Percentiles rank a stretch among this genome's conserved stretches.
Evolutionary conservation across 163 green algal genomes (phyloP).

Genomic region (Prototheca cutis): DNA sequence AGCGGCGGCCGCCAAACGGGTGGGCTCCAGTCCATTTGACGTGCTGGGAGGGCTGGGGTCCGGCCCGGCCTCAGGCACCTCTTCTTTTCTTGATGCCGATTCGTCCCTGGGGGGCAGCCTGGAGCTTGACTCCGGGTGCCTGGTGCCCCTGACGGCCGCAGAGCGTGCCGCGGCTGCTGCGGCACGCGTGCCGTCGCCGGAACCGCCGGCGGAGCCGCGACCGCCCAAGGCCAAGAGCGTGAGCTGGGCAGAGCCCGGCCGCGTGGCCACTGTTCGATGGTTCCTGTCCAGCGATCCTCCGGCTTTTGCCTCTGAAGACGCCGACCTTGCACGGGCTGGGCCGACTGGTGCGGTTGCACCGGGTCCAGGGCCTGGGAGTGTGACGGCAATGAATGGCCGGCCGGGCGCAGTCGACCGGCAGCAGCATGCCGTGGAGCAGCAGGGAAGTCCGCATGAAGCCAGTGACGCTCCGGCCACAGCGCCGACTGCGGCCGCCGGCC

Average conservation of each 20-base stretch:
- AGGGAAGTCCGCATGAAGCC: too few species aligned
- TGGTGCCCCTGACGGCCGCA: not conserved
- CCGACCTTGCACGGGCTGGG: not conserved
- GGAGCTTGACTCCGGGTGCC: too few species aligned
- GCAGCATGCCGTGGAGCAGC: too few species aligned
- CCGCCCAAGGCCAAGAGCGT: slow-evolving; percentile 23
- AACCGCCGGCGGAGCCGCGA: slow-evolving; percentile 9
- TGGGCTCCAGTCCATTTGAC: slow-evolving; percentile 19
- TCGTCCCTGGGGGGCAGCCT: too few species aligned
- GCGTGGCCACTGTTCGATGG: slow-evolving; percentile 19
- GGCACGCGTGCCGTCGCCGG: slow-evolving; percentile 20
- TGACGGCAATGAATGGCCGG: too few species aligned
- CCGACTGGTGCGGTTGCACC: not conserved
- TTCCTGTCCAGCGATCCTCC: slow-evolving; percentile 4
- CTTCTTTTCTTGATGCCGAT: too few species aligned
- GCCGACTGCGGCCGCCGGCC: not conserved
- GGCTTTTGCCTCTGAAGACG: not conserved
- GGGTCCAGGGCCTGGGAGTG: too few species aligned
- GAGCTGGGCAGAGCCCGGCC: slow-evolving; percentile 14
- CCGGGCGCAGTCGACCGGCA: too few species aligned
- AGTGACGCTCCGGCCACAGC: not conserved
- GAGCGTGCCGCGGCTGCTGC: slow-evolving; percentile 17
- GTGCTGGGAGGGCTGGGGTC: not conserved
- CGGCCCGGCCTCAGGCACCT: too few species aligned
- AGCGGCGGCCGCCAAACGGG: slow-evolving; percentile 9